Percentiles rank a stretch among this genome's conserved stretches.
phyloP scores from a whole-genome alignment of 2,329 filamentous ascomycete species.

The Diaporthe australafricana region DNA sequence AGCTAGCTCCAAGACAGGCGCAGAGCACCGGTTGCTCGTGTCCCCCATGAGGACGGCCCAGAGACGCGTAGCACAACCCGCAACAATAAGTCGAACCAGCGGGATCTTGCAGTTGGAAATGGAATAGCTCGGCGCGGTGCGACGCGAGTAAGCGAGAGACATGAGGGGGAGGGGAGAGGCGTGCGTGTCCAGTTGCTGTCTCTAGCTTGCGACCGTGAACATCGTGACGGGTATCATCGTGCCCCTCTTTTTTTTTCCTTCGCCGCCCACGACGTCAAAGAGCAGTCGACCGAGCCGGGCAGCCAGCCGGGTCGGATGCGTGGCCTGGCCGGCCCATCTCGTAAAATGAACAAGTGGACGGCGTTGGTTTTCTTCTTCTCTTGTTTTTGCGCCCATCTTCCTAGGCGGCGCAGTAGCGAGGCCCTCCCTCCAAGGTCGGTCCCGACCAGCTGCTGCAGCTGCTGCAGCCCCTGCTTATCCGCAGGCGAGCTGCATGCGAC shows the following conservation, averaged over 20 bases:
- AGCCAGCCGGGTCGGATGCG: conserved; percentile 14
- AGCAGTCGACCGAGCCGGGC: not conserved
- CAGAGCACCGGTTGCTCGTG: not conserved
- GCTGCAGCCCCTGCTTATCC: conserved; percentile 29
- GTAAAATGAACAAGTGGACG: not conserved
- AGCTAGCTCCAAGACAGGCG: not conserved
- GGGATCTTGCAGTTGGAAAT: conserved; percentile 20
- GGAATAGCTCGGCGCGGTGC: conserved; percentile 28
- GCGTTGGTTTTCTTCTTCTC: not conserved
- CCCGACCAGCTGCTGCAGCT: not conserved
- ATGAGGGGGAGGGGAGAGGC: not conserved
- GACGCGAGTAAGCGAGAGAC: conserved; percentile 35
- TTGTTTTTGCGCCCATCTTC: not conserved
- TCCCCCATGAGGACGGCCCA: conserved; percentile 3
- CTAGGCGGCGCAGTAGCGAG: conserved; percentile 2
- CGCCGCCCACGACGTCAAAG: conserved; percentile 15
- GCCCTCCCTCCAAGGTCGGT: not conserved
- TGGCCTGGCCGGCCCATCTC: conserved; percentile 16
- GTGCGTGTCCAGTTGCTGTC: conserved; percentile 11
- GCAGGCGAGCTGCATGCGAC: conserved; percentile 36
- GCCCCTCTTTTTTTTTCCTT: not conserved
- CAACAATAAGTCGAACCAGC: conserved; percentile 28
- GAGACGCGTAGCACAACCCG: conserved; percentile 27
- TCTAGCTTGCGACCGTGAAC: not conserved
- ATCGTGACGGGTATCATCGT: conserved; percentile 5